Conservation (phyloP, 2,329 filamentous ascomycete species). For the Cercospora nicotianae region DNA sequence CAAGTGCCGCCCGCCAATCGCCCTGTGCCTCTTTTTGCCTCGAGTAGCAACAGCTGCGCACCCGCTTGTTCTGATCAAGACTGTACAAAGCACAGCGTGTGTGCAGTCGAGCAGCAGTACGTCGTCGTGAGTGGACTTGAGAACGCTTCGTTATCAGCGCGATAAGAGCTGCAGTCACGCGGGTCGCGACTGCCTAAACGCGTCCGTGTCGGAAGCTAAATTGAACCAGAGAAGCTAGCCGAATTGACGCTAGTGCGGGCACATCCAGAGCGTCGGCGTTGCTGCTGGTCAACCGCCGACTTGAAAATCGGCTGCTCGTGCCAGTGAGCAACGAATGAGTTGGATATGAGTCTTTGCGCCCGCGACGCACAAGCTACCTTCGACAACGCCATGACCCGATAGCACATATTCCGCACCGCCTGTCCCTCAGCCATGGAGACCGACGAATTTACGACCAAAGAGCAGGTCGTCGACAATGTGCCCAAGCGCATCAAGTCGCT, state of each 20-base stretch:
- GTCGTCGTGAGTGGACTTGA: neutral
- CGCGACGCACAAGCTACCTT: neutral
- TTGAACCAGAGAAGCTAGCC: neutral
- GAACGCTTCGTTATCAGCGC: neutral
- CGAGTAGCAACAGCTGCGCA: neutral
- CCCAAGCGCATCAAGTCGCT: conserved; percentile 91
- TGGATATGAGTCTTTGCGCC: conserved; percentile 12
- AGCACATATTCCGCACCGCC: conserved; percentile 1
- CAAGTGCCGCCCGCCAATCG: neutral
- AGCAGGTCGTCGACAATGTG: conserved; percentile 83
- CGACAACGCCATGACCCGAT: conserved; percentile 22
- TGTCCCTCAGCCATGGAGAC: conserved; percentile 18
- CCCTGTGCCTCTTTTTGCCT: neutral
- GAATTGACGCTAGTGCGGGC: conserved; percentile 1
- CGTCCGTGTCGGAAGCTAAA: neutral
- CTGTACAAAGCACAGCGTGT: neutral
- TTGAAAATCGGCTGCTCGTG: neutral
- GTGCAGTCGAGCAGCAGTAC: neutral
- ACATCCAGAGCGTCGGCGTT: neutral
- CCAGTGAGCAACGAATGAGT: neutral
- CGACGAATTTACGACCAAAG: conserved; percentile 55
- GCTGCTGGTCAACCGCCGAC: conserved; percentile 6
- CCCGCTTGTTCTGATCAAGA: neutral
- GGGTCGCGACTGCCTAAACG: conserved; percentile 8
- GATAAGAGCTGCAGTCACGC: conserved; percentile 12